Evolutionary conservation across 2,329 filamentous ascomycete species (phyloP), one percentile per base, ranked within the genome.

Genomic region (Botrytis fragariae): DNA sequence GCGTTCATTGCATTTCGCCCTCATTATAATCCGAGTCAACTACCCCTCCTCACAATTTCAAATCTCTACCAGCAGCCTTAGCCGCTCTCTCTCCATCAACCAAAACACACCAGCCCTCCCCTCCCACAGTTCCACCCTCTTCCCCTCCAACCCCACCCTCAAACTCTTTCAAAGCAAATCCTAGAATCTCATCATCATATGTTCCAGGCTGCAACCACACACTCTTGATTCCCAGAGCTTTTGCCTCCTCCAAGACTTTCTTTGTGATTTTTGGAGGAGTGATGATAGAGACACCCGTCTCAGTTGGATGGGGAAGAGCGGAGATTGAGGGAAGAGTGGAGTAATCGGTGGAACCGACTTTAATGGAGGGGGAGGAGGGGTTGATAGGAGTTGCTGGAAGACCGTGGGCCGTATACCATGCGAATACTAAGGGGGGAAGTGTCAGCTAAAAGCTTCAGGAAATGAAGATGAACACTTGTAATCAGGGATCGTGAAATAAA

Each of bases 191-290:
- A 69, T 92, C 89, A 81, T 97, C 90, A 80, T 92, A 98, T 25
- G 90, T 95, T 1, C 95, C 96, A 0, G 96, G 96, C 84, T 98
- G 96, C 77, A 98, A 84, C 92, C 93, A 97, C 8, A 97, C 90
- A 39, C 93, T 88, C 29, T 89, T 87, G 62, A 97, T 84, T 4
- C 94, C 91, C 18, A 92, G 85, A 72, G 88, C 85, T 82, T 91
- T 92, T 0, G 95, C 96, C 82, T 97, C 92, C 75, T 90, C 86
- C 59, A 98, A 85, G 12, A 97, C 85, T 79, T 90, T 84, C 74
- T 91, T 87, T 1, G 96, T 97, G 44, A 93, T 90, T 3, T 86
- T 83, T 0, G 96, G 95, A 4, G 93, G 93, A 20, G 96, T 98
- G 81, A 98, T 94, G 79, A 98, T 89, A 48, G 92, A 95, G 20